These are phyloP conservation scores for Hanseniaspora lachancei DNA, from an alignment of 805 yeast species.

Conservation along the genomic window DNA sequence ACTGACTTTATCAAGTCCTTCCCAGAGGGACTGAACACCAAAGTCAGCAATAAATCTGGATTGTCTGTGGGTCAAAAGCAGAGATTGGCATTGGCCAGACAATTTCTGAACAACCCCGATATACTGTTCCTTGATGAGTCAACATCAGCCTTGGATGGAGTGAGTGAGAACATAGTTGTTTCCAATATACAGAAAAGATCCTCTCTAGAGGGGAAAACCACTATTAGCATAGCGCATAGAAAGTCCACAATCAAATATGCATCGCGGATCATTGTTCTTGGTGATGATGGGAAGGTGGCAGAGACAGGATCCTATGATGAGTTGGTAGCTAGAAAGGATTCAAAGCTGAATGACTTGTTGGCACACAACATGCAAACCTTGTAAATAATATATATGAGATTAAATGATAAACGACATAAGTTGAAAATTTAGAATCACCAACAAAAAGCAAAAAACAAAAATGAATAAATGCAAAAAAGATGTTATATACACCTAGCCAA, in stretches of 20 bases:
- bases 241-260: constrained; percentile 76
- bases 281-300: constrained; percentile 57
- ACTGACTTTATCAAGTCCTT: constrained; percentile 52
- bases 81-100: constrained; percentile 80
- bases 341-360: constrained; percentile 28
- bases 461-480: too few relatives aligned
- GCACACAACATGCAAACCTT: constrained; percentile 21
- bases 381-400: constrained; percentile 9
- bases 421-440: too few relatives aligned
- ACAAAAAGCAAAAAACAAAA: too few relatives aligned
- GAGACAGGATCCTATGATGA: constrained; percentile 53
- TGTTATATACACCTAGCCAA: too few relatives aligned
- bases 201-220: constrained; percentile 46
- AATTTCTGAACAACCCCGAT: constrained; percentile 64
- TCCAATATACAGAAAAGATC: constrained; percentile 46
- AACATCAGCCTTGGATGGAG: constrained; percentile 83
- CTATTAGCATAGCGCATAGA: constrained; percentile 85
- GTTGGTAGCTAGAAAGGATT: constrained; percentile 32
- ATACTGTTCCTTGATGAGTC: constrained; percentile 86
- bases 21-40: constrained; percentile 71
- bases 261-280: constrained; percentile 67
- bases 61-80: constrained; percentile 93
- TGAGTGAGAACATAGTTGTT: constrained; percentile 75
- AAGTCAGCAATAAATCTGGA: constrained; percentile 75
- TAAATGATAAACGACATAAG: too few relatives aligned